A percentile compares a stretch with the other conserved stretches of the same genome.
Conservation (phyloP, 495 filamentous ascomycete genomes). For the Aspergillus cristatus region DNA sequence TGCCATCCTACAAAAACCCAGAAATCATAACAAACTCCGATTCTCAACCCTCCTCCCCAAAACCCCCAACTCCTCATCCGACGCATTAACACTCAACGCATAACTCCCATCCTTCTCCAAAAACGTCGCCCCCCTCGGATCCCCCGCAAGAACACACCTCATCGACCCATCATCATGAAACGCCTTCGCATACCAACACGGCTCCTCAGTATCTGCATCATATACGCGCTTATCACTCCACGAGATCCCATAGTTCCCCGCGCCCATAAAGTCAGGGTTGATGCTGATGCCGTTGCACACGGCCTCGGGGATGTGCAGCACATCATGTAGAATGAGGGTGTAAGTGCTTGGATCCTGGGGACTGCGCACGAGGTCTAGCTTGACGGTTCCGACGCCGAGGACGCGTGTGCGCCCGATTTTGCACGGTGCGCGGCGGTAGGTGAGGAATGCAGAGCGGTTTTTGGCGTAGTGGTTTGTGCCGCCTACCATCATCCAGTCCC, state of each 20-base stretch:
- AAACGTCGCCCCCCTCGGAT: constrained; percentile 10
- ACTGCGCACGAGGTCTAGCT: constrained; percentile 9
- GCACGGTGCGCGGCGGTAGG: constrained; percentile 12
- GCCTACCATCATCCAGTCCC: constrained; percentile 15
- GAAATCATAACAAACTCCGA: background rate
- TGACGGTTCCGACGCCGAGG: constrained; percentile 16
- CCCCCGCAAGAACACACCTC: constrained; percentile 13
- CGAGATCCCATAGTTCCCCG: constrained; percentile 4
- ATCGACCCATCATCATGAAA: constrained; percentile 7
- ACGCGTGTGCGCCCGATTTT: constrained; percentile 6
- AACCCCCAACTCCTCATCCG: constrained; percentile 11
- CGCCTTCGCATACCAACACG: constrained; percentile 13
- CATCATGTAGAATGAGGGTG: too few relatives aligned
- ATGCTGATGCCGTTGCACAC: constrained; percentile 17
- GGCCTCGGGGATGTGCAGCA: constrained; percentile 18
- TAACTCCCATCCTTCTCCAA: constrained; percentile 3
- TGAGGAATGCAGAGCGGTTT: constrained; percentile 16
- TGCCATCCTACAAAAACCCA: too few relatives aligned
- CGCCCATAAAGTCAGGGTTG: too few relatives aligned
- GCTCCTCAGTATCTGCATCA: constrained; percentile 4
- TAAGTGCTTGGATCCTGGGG: constrained; percentile 4
- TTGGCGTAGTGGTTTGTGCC: constrained; percentile 20
- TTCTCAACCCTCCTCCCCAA: constrained; percentile 7
- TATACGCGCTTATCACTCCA: background rate
- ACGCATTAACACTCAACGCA: constrained; percentile 8